A percentile compares a stretch with the other conserved stretches of the same genome.
Evolutionary conservation across 257 asterid genomes (phyloP).

Genomic region (Ajuga chamaepitys): DNA sequence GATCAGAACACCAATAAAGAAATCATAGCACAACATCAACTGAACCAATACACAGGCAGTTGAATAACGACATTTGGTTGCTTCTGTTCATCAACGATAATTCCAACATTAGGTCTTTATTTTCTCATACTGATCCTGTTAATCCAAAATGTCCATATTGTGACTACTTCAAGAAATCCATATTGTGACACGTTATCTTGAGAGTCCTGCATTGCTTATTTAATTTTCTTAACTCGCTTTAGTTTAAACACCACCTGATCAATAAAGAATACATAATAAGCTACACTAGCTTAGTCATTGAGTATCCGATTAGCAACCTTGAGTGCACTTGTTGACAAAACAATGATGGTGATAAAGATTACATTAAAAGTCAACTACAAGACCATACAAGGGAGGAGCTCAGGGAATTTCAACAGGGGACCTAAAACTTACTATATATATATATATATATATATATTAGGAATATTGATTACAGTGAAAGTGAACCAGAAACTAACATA

Average conservation of each 20-base stretch:
- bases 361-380: neutral
- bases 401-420: too few species aligned
- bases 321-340: neutral
- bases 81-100: neutral
- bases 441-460: too few species aligned
- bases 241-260: slow-evolving; percentile 8
- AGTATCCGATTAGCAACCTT: slow-evolving; percentile 2
- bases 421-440: too few species aligned
- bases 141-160: neutral
- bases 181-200: neutral
- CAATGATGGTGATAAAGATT: neutral
- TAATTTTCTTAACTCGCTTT: slow-evolving; percentile 1
- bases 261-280: neutral
- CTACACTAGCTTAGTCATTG: neutral
- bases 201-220: neutral
- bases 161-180: neutral
- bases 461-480: too few species aligned
- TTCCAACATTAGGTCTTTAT: neutral
- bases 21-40: neutral
- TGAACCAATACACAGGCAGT: neutral
- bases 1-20: neutral
- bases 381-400: neutral
- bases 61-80: neutral
- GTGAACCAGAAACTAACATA: too few species aligned
- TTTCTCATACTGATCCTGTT: neutral